Base-by-base conservation (phyloP, 2,329 filamentous ascomycete genomes). In the Trichoderma lentiforme region DNA sequence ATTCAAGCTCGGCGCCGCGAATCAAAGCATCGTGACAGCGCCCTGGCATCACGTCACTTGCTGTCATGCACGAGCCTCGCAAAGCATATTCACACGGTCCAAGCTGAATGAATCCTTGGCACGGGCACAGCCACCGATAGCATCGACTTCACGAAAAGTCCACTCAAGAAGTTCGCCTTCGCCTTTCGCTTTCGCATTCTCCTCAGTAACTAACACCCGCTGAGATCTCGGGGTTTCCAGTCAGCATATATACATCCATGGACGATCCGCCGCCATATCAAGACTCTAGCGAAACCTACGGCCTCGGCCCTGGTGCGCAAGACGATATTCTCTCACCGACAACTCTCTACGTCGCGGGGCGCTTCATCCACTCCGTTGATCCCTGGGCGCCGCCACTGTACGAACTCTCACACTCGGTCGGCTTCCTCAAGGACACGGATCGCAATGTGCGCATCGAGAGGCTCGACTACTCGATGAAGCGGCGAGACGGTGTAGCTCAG, bases 351-450 rank as follows among this genome's bases (percentile, higher is more conserved):
- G 73, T 80, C 18, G 76, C 76, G n/a, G 78, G 78, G 47, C 79
- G 80, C 68, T 80, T 81, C 76, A 76, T 82, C 73, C 78, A 80
- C 76, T 78, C 79, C 1, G 74, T 74, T 56, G 75, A 79, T 21
- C 73, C 76, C 3, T 70, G 76, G 24, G 75, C 77, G 18, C 76
- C 78, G 36, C 78, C 81, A 1, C 74, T 81, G 14, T 82, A 82
- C 73, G 81, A 82, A 53, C 78, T 82, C 70, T 82, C 81, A 1
- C 80, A 81, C 70, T 77, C 77, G 6, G 75, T 81, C 14, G 78
- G 74, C 36, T 80, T 78, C 56, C 75, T 82, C 11, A 75, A 76
- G 36, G 79, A 82, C 47, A 75, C 76, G 15, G 78, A 81, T 66
- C 77, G 77, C 18, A 78, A 68, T 53, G 77, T 82, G 6, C 74